These are phyloP conservation scores for Leucaena leucocephala DNA, from an alignment of 306 rosid species.

Conservation along the genomic window DNA sequence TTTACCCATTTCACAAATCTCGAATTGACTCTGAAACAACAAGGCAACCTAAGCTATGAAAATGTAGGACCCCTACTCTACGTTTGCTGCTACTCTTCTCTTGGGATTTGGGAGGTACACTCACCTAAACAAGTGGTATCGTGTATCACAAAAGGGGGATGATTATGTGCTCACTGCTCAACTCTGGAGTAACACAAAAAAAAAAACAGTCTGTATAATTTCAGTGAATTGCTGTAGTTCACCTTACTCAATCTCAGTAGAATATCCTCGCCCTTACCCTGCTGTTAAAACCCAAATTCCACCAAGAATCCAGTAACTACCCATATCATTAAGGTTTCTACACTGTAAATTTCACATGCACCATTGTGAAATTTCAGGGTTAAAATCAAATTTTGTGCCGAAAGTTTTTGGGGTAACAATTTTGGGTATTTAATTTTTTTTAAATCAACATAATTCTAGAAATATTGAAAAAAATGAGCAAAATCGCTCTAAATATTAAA, in stretches of 20 bases:
- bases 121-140: not conserved
- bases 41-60: conserved; percentile 17
- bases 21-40: not conserved
- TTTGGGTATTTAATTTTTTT: no score
- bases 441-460: no score
- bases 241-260: not conserved
- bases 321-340: not conserved
- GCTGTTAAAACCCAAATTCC: not conserved
- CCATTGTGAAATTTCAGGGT: not conserved
- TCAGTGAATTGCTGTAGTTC: conserved; percentile 10
- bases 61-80: conserved; percentile 6
- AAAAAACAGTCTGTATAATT: not conserved
- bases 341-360: not conserved
- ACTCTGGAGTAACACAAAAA: not conserved
- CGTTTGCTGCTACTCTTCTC: conserved; percentile 22
- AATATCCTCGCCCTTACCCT: not conserved
- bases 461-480: no score
- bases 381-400: no score
- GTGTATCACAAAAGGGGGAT: not conserved
- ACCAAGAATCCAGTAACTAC: not conserved
- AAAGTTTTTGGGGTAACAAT: no score
- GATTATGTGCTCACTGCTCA: not conserved
- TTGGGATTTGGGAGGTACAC: conserved; percentile 36
- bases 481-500: no score
- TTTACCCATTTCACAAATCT: not conserved